Base-by-base conservation (phyloP, 768 basidiomycete species). In the Suillus brevipes region DNA sequence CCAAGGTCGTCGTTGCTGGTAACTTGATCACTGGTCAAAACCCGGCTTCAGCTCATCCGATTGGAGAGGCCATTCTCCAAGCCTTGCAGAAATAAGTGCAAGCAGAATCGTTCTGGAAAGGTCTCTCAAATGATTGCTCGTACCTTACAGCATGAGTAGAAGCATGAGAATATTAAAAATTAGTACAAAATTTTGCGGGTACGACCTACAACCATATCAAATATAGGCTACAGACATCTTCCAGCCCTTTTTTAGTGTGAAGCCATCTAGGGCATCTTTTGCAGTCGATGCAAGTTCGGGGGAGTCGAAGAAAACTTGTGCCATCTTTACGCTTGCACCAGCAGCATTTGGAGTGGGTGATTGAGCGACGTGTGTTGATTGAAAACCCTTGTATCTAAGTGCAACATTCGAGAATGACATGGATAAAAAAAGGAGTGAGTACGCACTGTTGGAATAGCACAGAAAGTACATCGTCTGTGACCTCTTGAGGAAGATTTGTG, bases 361-460 rank as follows among this genome's bases (percentile, higher is more conserved):
- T 72, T 82, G 88, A 18, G 83, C 84, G 64, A 94, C 87, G 40
- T 88, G 85, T 12, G 90, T 85, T 20, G 85, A 82, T 73, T 87
- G 83, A 80, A 93, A 93, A 25, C 95, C 95, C 71, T 89, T 85
- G 74, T 95, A 94, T 75, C 95, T 97, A 75, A 53, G 28, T 49
- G 53, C 63, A 53, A 66, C 36, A 61, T 43, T 60, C 23, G 59
- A n/a, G 56, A 61, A 53, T 14, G 31, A 18, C 47, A 25, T 34
- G 40, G 40, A 60, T 60, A 4, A 31, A 52, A 65, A 3, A 62
- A 25, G 47, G 64, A 67, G 43, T 28, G 20, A 67, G 52, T 3
- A 87, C 95, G 64, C 72, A 96, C 95, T 95, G 93, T 77, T 95
- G 91, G 81, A 97, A 97, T 20, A 97, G 79, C 20, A 95, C 92